Base-by-base conservation (phyloP, 441 rosid genomes). In the Corymbia citriodora region DNA sequence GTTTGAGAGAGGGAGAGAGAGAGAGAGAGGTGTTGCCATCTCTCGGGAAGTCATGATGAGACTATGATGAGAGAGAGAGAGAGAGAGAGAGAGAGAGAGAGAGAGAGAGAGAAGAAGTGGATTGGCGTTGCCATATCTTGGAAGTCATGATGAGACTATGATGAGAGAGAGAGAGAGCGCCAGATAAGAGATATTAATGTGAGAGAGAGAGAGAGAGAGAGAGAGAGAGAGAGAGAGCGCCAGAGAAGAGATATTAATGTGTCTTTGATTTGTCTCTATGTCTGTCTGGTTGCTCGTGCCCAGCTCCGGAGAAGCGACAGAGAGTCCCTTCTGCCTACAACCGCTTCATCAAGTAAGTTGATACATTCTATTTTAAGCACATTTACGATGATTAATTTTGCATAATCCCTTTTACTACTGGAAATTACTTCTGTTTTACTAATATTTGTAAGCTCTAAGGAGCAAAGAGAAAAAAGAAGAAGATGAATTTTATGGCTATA, bases 241-340 rank as follows among this genome's bases (percentile, higher is more conserved):
- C 65, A 53, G 63, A 54, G 83, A 40, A 25, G n/a, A 79, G 85
- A 79, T 13, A 79, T 40, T 79, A 79, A 79, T 79, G 50, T 21
- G 50, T 45, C 85, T 79, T 45, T 74, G n/a, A 50, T 54, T 87
- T 87, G 63, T 87, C 61, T 87, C 15, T 87, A 18, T 87, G 40
- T 29, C 63, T 87, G 88, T 9, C 40, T 87, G 50, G 25, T 87
- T 87, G 27, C 48, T 87, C 61, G 6, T 52, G 59, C 31, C n/a
- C 88, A 87, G 88, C 88, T 87, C 88, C 88, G 31, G 88, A 87
- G 70, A 87, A 87, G 88, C 57, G 88, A 87, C 88, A 87, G 88
- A 87, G 88, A 87, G 88, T 87, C 70, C 88, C 88, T 55, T 87
- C 88, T 57, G 88, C 88, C 19, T 87, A 87, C 72, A 87, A 87